Evolutionary conservation across 805 yeast species (phyloP).

Genomic region (Torulaspora gathmanii): DNA sequence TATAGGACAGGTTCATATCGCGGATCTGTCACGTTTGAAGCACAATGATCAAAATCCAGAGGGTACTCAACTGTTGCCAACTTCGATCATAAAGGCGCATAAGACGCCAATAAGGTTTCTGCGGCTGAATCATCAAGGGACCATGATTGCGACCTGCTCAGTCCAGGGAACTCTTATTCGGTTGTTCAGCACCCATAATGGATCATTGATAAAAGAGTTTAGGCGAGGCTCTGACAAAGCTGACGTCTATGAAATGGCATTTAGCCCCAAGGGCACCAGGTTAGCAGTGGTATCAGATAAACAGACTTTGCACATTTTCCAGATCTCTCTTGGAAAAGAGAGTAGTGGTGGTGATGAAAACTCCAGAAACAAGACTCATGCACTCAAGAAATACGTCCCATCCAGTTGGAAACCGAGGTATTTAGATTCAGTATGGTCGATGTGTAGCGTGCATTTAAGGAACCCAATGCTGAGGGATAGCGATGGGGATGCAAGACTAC

Average conservation of each 20-base stretch:
- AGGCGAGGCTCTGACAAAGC: constrained; percentile 89
- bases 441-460: constrained; percentile 60
- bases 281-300: constrained; percentile 87
- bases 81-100: constrained; percentile 72
- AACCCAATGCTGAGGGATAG: constrained; percentile 25
- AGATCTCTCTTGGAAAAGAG: constrained; percentile 39
- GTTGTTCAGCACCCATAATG: constrained; percentile 59
- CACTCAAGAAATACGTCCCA: constrained; percentile 55
- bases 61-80: constrained; percentile 22
- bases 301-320: constrained; percentile 81
- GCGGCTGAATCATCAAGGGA: constrained; percentile 68
- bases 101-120: constrained; percentile 67
- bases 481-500: constrained; percentile 23
- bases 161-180: constrained; percentile 85
- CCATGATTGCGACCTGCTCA: constrained; percentile 81
- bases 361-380: constrained; percentile 49
- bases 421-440: constrained; percentile 84
- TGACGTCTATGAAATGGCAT: constrained; percentile 71
- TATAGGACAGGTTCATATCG: constrained; percentile 32
- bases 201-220: constrained; percentile 73
- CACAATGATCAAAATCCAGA: constrained; percentile 17
- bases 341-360: constrained; percentile 10
- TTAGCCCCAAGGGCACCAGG: constrained; percentile 68
- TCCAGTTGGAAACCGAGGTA: constrained; percentile 57
- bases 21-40: constrained; percentile 22